A percentile compares a stretch with the other conserved stretches of the same genome.
phyloP scores from a whole-genome alignment of 495 filamentous ascomycete species.

The Pseudevernia furfuracea region DNA sequence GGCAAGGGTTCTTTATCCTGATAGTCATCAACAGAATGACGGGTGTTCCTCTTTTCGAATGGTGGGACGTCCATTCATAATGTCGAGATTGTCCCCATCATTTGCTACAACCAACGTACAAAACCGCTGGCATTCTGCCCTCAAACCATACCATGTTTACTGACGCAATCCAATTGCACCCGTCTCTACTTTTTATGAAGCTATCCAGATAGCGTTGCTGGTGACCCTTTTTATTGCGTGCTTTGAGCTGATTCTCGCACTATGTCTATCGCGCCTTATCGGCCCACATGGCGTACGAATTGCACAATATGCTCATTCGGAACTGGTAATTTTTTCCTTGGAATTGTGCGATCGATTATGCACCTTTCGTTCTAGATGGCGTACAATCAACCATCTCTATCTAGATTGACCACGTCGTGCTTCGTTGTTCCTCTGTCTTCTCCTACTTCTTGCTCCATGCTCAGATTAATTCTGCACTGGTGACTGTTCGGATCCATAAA shows the following conservation, averaged over 20 bases:
- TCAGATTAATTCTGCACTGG: not conserved
- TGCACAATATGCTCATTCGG: slow-evolving; percentile 4
- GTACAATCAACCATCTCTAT: not conserved
- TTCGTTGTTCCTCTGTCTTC: not conserved
- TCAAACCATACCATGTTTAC: not conserved
- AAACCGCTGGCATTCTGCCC: not conserved
- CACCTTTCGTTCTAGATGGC: not conserved
- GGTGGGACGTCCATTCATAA: not conserved
- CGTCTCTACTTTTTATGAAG: not conserved
- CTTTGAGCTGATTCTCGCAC: slow-evolving; percentile 16
- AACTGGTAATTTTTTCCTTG: slow-evolving; percentile 11
- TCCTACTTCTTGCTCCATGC: not conserved
- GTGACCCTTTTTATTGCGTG: slow-evolving; percentile 13
- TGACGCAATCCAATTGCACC: not conserved
- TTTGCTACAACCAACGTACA: not conserved
- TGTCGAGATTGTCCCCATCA: not conserved
- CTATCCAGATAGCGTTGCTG: slow-evolving; percentile 4
- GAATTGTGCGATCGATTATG: not conserved
- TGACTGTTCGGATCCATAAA: not conserved
- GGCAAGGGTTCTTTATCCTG: not conserved
- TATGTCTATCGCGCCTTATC: slow-evolving; percentile 18
- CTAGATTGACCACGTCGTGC: too few relatives aligned
- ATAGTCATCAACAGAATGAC: not conserved
- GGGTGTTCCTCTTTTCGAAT: not conserved
- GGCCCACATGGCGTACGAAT: slow-evolving; percentile 6